Percentiles rank a stretch among this genome's conserved stretches.
Conservation (phyloP, 129 eudicot species). For the Silybum marianum region DNA sequence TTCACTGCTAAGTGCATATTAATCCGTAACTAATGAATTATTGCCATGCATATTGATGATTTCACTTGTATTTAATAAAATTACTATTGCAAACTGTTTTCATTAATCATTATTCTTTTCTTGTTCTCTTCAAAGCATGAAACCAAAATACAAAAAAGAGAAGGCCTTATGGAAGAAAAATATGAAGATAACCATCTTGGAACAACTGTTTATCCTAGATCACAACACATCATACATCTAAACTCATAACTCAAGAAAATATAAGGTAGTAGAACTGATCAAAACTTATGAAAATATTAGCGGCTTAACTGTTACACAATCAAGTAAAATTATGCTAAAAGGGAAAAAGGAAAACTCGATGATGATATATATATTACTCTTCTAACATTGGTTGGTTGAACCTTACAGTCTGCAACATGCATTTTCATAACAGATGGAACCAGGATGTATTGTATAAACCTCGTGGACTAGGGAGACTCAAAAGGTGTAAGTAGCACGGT, state of each 20-base stretch:
- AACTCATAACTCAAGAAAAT: neutral
- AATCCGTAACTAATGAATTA: neutral
- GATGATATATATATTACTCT: neutral
- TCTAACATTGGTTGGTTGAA: neutral
- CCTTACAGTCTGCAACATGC: neutral
- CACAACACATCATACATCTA: neutral
- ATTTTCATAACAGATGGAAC: constrained; percentile 2
- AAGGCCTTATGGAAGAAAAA: neutral
- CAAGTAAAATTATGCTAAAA: constrained; percentile 13
- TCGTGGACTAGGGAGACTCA: neutral
- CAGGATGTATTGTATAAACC: neutral
- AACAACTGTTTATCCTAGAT: neutral
- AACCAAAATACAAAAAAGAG: neutral
- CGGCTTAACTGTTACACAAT: neutral
- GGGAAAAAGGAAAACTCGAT: constrained; percentile 1
- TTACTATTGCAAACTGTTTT: neutral
- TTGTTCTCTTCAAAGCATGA: neutral
- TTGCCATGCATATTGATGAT: neutral
- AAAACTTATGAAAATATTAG: neutral
- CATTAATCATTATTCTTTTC: neutral
- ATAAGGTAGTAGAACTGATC: neutral
- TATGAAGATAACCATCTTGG: neutral
- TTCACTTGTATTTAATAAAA: neutral
- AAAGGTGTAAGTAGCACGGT: neutral
- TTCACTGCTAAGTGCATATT: neutral